Conservation (phyloP, 176 grass and related monocot genomes). For the Avena sativa region DNA sequence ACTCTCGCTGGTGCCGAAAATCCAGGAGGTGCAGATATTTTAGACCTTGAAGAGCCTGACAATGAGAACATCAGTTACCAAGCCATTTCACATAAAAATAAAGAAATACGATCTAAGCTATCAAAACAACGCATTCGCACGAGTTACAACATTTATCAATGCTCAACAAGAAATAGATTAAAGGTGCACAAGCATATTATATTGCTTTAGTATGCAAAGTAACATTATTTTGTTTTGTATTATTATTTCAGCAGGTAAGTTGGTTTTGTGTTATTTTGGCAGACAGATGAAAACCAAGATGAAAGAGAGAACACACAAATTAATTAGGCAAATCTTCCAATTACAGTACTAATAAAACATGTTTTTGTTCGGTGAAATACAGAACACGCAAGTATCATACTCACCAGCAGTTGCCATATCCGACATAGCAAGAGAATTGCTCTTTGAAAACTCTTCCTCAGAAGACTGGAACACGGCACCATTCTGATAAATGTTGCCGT, state of each 20-base stretch:
- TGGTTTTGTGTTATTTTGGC: not conserved
- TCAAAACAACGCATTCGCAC: not conserved
- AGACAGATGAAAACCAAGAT: constrained; percentile 15
- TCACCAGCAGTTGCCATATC: constrained; percentile 58
- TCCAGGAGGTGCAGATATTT: constrained; percentile 67
- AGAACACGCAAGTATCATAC: constrained; percentile 34
- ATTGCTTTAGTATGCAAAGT: constrained; percentile 8
- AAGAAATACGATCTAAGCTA: constrained; percentile 20
- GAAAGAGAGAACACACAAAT: constrained; percentile 17
- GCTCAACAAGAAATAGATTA: constrained; percentile 16
- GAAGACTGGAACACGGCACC: constrained; percentile 50
- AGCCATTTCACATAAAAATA: constrained; percentile 22
- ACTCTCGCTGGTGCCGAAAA: constrained; percentile 60
- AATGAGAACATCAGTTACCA: constrained; percentile 39
- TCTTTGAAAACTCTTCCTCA: constrained; percentile 50
- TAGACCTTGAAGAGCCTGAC: constrained; percentile 52
- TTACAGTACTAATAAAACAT: constrained; percentile 35
- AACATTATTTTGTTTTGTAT: not conserved
- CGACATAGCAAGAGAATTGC: constrained; percentile 35
- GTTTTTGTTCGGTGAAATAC: constrained; percentile 11
- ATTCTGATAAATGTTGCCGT: constrained; percentile 55
- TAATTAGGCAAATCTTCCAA: constrained; percentile 19
- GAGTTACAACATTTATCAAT: constrained; percentile 15
- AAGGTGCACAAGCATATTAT: not conserved
- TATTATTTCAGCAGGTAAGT: constrained; percentile 4